phyloP scores from a whole-genome alignment of 371 early-diverging fungal genomes.

The Quaeritorhiza haematococci region DNA sequence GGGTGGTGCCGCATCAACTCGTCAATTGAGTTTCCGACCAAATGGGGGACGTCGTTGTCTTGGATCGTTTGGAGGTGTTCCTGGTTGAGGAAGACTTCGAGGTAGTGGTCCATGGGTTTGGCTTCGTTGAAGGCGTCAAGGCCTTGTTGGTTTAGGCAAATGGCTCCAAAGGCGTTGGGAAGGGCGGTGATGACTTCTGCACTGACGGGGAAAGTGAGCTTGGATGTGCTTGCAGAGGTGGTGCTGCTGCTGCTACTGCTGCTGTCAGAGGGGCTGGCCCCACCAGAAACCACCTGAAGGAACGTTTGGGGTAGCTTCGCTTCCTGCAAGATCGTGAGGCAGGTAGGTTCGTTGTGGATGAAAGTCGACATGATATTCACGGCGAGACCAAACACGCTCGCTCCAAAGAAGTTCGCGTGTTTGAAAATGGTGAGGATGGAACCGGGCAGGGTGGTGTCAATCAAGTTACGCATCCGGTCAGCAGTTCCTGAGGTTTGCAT shows the following conservation, averaged over 20 bases:
- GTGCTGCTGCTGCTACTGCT: neutral
- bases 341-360: slow-evolving; percentile 95
- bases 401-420: slow-evolving; percentile 68
- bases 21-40: slow-evolving; percentile 83
- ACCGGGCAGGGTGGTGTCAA: slow-evolving; percentile 81
- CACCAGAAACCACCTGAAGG: slow-evolving; percentile 52
- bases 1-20: slow-evolving; percentile 96
- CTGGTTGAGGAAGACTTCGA: slow-evolving; percentile 68
- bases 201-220: slow-evolving; percentile 60
- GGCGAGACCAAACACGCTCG: slow-evolving; percentile 51
- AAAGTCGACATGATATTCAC: slow-evolving; percentile 90
- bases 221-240: neutral
- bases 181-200: slow-evolving; percentile 76
- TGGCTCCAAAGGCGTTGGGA: slow-evolving; percentile 91
- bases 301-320: slow-evolving; percentile 78
- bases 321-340: slow-evolving; percentile 86
- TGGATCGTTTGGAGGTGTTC: slow-evolving; percentile 71
- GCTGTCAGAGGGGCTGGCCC: neutral
- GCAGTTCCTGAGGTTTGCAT: slow-evolving; percentile 86
- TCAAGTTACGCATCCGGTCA: slow-evolving; percentile 87
- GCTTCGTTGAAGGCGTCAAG: slow-evolving; percentile 72
- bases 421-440: slow-evolving; percentile 70
- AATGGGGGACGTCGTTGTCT: slow-evolving; percentile 76
- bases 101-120: slow-evolving; percentile 67
- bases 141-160: slow-evolving; percentile 85